Conservation (phyloP, 73 alveolate genomes). For the Tetrahymena borealis region DNA sequence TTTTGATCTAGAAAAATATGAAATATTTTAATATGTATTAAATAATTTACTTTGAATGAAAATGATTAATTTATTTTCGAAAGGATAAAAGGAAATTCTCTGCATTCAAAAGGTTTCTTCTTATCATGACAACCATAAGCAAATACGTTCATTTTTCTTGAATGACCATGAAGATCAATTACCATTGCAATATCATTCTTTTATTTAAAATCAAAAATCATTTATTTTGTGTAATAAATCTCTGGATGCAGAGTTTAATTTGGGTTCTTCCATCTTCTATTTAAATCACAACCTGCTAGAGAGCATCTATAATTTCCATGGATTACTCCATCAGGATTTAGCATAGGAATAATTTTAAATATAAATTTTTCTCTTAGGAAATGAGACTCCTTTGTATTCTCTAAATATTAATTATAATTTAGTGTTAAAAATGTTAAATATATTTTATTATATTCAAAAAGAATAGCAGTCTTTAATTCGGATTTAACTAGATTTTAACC, state of each 20-base stretch:
- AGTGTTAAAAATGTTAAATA: too few species aligned
- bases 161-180: constrained; percentile 71
- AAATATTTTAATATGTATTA: too few species aligned
- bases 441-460: too few species aligned
- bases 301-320: constrained; percentile 66
- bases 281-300: constrained; percentile 62
- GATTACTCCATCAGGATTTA: constrained; percentile 70
- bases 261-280: constrained; percentile 54
- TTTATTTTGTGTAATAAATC: not conserved
- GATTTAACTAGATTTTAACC: too few species aligned
- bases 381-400: constrained; percentile 15
- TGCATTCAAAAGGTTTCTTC: not conserved
- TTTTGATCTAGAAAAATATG: too few species aligned
- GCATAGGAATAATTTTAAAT: constrained; percentile 67
- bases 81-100: not conserved
- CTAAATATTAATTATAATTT: not conserved
- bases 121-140: constrained; percentile 50
- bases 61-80: not conserved
- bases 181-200: constrained; percentile 33
- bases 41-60: not conserved
- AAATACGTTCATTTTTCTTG: constrained; percentile 57
- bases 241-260: not conserved
- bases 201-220: constrained; percentile 10
- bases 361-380: constrained; percentile 60
- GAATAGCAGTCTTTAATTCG: too few species aligned